Base-by-base conservation (phyloP, 306 rosid species). In the Oemleria cerasiformis region DNA sequence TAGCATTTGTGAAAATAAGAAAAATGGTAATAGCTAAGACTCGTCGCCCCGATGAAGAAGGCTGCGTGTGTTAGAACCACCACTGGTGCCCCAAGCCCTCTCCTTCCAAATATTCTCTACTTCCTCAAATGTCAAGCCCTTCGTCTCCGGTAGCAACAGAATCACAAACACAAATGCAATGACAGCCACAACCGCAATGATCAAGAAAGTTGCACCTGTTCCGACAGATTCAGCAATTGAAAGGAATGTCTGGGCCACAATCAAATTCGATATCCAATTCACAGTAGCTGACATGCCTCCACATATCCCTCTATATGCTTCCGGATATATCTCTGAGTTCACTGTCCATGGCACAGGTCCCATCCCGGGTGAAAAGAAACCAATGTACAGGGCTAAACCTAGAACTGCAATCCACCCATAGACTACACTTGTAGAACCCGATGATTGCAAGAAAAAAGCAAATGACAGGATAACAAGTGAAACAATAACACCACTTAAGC, bases 231-330 rank as follows among this genome's bases (percentile, higher is more conserved):
- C 93, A 42, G 87, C 87, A 8, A 90, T 8, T 2, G 98, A 84
- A 57, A 93, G 90, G 74, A 93, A 93, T 8, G 90, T 57, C 81
- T 86, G 84, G 43, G 93, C 81, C 51, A 93, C 94, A 42, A 93
- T 87, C 74, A 93, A 83, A 79, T 93, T 93, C 16, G 98, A 87
- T 62, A 93, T 39, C 98, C 98, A 93, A 68, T 87, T 86, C 57
- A 93, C 94, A 41, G 96, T 90, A 67, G 98, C 98, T 0, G 98
- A 86, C 98, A 93, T 90, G 57, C 98, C 98, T 19, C 97, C 96
- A 15, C 98, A 93, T 17, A 86, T 67, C 60, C 97, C 98, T 9
- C 98, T 72, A 40, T 83, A 93, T 44, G 88, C 84, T 73, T 93
- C 90, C 0, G 98, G 98, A 69, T 93, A 93, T 71, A 93, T 77